Evolutionary conservation across 2,329 filamentous ascomycete species (phyloP).

Genomic region (Didymella pomorum): DNA sequence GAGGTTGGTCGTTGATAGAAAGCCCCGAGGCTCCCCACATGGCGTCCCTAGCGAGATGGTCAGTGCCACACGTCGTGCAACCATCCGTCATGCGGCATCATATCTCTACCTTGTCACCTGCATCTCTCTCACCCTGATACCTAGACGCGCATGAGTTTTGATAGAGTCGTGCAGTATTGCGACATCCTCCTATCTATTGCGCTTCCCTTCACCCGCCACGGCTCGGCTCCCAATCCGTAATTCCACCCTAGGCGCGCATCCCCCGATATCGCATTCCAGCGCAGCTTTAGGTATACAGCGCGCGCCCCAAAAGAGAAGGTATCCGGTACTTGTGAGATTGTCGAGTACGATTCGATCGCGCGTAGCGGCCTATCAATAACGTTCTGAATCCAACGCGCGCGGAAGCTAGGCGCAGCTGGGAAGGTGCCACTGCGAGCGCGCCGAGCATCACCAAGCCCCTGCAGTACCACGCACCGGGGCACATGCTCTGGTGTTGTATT

Average conservation of each 20-base stretch:
- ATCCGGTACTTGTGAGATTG: conserved; percentile 21
- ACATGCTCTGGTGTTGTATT: conserved; percentile 19
- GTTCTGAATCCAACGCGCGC: conserved; percentile 20
- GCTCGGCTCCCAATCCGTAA: conserved; percentile 4
- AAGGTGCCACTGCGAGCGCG: conserved; percentile 40
- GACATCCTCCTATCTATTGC: conserved; percentile 19
- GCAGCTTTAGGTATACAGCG: conserved; percentile 7
- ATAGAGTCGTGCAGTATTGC: conserved; percentile 14
- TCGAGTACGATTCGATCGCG: conserved; percentile 27
- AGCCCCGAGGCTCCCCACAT: conserved; percentile 16
- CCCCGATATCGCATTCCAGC: conserved; percentile 31
- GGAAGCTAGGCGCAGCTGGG: conserved; percentile 36
- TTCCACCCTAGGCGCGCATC: conserved; percentile 2
- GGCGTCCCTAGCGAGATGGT: conserved; percentile 18
- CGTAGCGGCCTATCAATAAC: conserved; percentile 27
- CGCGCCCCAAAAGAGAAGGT: conserved; percentile 21
- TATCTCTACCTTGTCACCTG: conserved; percentile 9
- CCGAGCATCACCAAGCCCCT: conserved; percentile 28
- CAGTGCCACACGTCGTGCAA: conserved; percentile 18
- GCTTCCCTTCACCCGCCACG: conserved; percentile 9
- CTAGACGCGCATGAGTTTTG: conserved; percentile 3
- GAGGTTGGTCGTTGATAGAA: conserved; percentile 24
- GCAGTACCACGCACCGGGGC: conserved; percentile 16
- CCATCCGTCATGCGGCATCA: conserved; percentile 19
- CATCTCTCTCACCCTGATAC: conserved; percentile 5